These are phyloP conservation scores for Fusarium duplospermum DNA, from an alignment of 2,329 filamentous ascomycete species.

Conservation along the genomic window DNA sequence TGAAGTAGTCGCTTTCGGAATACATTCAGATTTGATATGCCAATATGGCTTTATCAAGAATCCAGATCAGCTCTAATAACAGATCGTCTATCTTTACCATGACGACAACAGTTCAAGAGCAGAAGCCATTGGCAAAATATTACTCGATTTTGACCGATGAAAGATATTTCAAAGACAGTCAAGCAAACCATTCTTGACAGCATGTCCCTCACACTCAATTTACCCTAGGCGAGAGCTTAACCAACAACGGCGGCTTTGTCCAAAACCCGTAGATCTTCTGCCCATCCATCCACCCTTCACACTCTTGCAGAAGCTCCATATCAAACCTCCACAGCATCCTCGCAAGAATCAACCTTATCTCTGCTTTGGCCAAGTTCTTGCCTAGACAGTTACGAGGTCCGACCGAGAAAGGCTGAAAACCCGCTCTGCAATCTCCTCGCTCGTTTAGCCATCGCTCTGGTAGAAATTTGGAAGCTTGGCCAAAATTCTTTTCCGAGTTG, in stretches of 20 bases:
- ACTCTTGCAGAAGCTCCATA: constrained; percentile 19
- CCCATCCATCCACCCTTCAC: constrained; percentile 22
- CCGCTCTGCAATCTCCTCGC: constrained; percentile 4
- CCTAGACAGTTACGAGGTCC: constrained; percentile 33
- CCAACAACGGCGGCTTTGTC: constrained; percentile 29
- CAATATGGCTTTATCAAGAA: not conserved
- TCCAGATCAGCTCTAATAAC: too few species aligned
- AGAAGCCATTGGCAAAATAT: not conserved
- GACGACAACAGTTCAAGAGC: not conserved
- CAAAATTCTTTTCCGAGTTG: constrained; percentile 23
- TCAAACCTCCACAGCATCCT: constrained; percentile 36
- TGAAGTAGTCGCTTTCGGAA: too few species aligned
- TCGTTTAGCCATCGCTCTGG: constrained; percentile 27
- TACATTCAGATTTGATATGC: not conserved
- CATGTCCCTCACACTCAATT: not conserved
- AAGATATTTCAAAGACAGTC: not conserved
- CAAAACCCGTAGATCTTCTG: constrained; percentile 39
- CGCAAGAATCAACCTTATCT: constrained; percentile 31
- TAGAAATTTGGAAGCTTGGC: constrained; percentile 10
- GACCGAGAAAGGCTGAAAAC: constrained; percentile 34
- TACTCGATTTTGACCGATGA: not conserved
- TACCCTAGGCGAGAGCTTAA: not conserved
- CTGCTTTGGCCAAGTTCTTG: constrained; percentile 34
- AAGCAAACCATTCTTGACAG: not conserved
- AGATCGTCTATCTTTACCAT: not conserved